A percentile compares a stretch with the other conserved stretches of the same genome.
These are phyloP conservation scores for Cyberlindnera xishuangbannaensis DNA, from an alignment of 805 yeast genomes.

Conservation along the genomic window DNA sequence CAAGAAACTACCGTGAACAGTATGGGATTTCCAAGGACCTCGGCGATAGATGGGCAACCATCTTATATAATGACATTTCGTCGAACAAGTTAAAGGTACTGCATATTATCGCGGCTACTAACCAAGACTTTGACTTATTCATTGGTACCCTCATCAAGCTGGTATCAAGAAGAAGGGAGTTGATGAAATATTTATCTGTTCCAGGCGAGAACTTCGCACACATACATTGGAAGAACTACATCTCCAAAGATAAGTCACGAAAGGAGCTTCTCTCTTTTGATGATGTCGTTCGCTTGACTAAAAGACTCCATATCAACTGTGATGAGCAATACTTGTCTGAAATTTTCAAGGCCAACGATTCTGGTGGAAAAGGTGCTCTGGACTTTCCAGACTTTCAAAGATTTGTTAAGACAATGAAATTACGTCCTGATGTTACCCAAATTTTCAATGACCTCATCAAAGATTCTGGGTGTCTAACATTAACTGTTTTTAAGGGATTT, in stretches of 20 bases:
- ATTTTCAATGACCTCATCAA: constrained; percentile 37
- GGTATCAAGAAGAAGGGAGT: constrained; percentile 49
- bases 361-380: constrained; percentile 42
- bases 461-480: neutral
- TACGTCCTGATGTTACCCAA: constrained; percentile 51
- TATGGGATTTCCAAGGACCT: constrained; percentile 64
- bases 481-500: constrained; percentile 31
- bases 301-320: constrained; percentile 66
- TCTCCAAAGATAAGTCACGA: constrained; percentile 31
- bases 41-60: constrained; percentile 70
- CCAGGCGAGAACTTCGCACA: constrained; percentile 58
- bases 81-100: constrained; percentile 67
- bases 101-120: constrained; percentile 63
- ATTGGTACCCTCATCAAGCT: constrained; percentile 50
- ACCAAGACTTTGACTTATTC: constrained; percentile 48
- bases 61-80: constrained; percentile 58
- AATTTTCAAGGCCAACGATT: constrained; percentile 52
- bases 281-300: constrained; percentile 62
- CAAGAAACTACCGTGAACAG: constrained; percentile 82
- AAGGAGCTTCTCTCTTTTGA: constrained; percentile 48
- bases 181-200: constrained; percentile 57
- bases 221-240: constrained; percentile 56
- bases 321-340: constrained; percentile 43
- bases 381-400: constrained; percentile 68
- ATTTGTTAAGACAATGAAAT: constrained; percentile 65